Evolutionary conservation across 306 rosid genomes (phyloP), one percentile per base, ranked within the genome.

Genomic region (Leucaena leucocephala): DNA sequence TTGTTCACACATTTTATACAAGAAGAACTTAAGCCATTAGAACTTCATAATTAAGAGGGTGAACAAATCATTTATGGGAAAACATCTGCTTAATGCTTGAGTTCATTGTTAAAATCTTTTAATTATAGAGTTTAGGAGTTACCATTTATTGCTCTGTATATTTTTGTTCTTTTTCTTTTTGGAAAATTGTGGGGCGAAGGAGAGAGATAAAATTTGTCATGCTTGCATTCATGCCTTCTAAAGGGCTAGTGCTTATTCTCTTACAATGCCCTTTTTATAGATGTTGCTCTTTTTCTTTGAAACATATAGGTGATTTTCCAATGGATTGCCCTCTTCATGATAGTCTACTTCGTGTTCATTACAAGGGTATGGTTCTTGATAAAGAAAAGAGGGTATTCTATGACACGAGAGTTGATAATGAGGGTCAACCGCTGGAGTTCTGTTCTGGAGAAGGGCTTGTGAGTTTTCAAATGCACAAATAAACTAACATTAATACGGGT

Each of bases 311-410:
- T 77, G 99, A 96, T 5, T 96, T 96, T 83, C 99, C 94, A 15
- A 96, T 96, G 99, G 99, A 96, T 83, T 96, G 98, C 85, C 98
- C 98, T 69, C 99, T 96, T 77, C 97, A 96, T n/a, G 98, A 96
- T 85, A 96, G 98, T 81, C 90, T 90, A 48, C 89, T 93, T 61
- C 88, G 78, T 4, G 94, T 96, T 54, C 99, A 93, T 84, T 96
- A 90, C 89, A 91, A 96, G 94, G 99, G 96, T 72, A 90, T 87
- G 86, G 79, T 93, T 79, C 90, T 89, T 71, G 66, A 81, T 55
- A 93, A 88, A 75, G 91, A 87, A 84, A 92, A 90, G 64, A 86
- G 72, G 54, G 83, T 88, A 72, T 96, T 96, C 79, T 91, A 83
- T 72, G 97, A 96, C 82, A 90, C 99, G 49, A 91, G 91, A 85